Evolutionary conservation across 2,329 filamentous ascomycete genomes (phyloP).

Genomic region (Monosporascus cannonballus): DNA sequence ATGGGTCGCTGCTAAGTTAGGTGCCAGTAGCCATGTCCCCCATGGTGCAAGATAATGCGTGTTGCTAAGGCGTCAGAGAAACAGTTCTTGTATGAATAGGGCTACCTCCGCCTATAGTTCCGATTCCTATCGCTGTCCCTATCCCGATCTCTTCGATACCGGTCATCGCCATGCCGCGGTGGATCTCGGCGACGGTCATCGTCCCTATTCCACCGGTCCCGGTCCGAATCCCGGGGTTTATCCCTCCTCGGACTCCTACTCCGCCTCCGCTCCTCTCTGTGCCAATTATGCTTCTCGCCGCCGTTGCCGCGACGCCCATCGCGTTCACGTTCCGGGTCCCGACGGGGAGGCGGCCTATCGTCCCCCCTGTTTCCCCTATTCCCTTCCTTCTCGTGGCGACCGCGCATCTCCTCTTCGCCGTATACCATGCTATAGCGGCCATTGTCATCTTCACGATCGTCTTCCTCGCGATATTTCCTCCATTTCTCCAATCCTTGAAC

Average conservation of each 20-base stretch:
- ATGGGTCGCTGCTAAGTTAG: too few relatives aligned
- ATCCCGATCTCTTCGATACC: constrained; percentile 14
- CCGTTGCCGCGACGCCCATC: constrained; percentile 17
- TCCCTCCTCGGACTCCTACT: constrained; percentile 26
- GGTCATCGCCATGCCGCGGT: constrained; percentile 11
- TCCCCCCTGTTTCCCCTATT: constrained; percentile 23
- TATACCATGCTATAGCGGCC: constrained; percentile 74
- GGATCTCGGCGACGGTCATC: constrained; percentile 12
- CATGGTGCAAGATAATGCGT: too few relatives aligned
- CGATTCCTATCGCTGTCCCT: constrained; percentile 14
- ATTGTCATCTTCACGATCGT: constrained; percentile 33
- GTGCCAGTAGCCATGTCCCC: too few relatives aligned
- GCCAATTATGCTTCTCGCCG: constrained; percentile 14
- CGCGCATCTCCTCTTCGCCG: constrained; percentile 62
- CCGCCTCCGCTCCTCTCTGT: constrained; percentile 24
- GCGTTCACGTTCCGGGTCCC: constrained; percentile 7
- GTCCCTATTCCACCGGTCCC: constrained; percentile 5
- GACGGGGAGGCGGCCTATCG: constrained; percentile 11
- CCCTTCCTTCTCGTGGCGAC: constrained; percentile 37
- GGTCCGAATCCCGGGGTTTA: constrained; percentile 3
- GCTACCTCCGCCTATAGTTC: constrained; percentile 16
- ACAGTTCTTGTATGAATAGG: neutral
- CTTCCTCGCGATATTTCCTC: constrained; percentile 76
- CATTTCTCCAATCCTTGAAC: constrained; percentile 84
- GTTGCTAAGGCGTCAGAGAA: neutral